phyloP scores from a whole-genome alignment of 2,329 filamentous ascomycete genomes.

The Monilinia polystroma region DNA sequence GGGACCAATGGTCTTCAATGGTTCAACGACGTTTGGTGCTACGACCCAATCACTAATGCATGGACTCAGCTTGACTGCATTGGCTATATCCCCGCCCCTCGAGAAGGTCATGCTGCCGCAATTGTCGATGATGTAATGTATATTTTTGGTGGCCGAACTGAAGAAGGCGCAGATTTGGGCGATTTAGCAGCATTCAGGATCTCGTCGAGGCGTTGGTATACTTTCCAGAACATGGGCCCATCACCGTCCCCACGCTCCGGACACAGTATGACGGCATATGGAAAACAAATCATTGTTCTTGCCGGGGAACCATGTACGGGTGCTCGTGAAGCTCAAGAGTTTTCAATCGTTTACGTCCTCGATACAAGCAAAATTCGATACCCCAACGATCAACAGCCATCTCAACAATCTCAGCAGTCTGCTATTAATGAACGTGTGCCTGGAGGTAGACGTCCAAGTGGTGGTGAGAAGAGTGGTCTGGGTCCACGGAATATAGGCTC shows the following conservation, averaged over 20 bases:
- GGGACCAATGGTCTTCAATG: constrained; percentile 93
- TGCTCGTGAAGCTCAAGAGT: constrained; percentile 74
- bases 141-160: constrained; percentile 92
- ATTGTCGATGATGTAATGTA: constrained; percentile 99
- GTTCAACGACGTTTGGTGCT: constrained; percentile 99
- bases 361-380: constrained; percentile 97
- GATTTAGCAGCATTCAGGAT: constrained; percentile 86
- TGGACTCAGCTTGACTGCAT: constrained; percentile 95
- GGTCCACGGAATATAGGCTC: constrained; percentile 34
- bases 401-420: constrained; percentile 41
- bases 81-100: constrained; percentile 89
- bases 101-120: constrained; percentile 91
- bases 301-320: constrained; percentile 93
- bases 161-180: constrained; percentile 87
- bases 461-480: constrained; percentile 42
- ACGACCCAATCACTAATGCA: constrained; percentile 76
- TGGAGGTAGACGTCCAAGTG: constrained; percentile 44
- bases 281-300: constrained; percentile 87
- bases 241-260: constrained; percentile 91
- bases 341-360: constrained; percentile 85
- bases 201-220: constrained; percentile 90
- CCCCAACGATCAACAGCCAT: constrained; percentile 65
- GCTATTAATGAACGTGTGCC: constrained; percentile 45
- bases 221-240: constrained; percentile 98
- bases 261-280: constrained; percentile 95